phyloP scores from a whole-genome alignment of 73 alveolate genomes.

The Tetrahymena borealis region DNA sequence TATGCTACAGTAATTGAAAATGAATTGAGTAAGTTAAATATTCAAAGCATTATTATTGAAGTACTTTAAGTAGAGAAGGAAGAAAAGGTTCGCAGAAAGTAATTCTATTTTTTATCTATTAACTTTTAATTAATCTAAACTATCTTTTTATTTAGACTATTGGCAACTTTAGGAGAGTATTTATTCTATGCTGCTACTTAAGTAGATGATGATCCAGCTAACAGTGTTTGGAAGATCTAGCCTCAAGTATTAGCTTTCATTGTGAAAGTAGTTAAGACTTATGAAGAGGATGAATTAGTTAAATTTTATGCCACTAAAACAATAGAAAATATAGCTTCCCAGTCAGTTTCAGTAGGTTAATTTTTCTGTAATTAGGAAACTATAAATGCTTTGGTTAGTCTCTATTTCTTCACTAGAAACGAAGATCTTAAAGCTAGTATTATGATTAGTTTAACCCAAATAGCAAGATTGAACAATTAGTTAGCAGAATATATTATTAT shows the following conservation, averaged over 20 bases:
- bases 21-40: slow-evolving; percentile 21
- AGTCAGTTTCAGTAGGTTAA: slow-evolving; percentile 53
- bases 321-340: slow-evolving; percentile 80
- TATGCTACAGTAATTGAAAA: slow-evolving; percentile 87
- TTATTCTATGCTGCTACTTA: slow-evolving; percentile 95
- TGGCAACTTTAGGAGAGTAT: slow-evolving; percentile 94
- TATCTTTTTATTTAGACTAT: not conserved
- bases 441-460: slow-evolving; percentile 51
- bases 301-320: slow-evolving; percentile 91
- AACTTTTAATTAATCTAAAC: not conserved
- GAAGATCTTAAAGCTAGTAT: slow-evolving; percentile 55
- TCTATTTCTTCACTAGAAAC: slow-evolving; percentile 38
- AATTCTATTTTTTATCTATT: not conserved
- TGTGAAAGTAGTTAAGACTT: slow-evolving; percentile 51
- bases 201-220: slow-evolving; percentile 89
- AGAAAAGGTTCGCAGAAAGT: not conserved
- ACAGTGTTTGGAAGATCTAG: slow-evolving; percentile 74
- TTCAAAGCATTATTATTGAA: not conserved
- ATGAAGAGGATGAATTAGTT: slow-evolving; percentile 73
- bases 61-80: not conserved
- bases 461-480: slow-evolving; percentile 47
- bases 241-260: slow-evolving; percentile 61
- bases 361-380: slow-evolving; percentile 57
- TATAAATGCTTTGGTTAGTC: slow-evolving; percentile 26
- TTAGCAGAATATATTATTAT: slow-evolving; percentile 42